Percentiles rank a stretch among this genome's conserved stretches.
phyloP scores from a whole-genome alignment of 805 yeast species.

The Ascoidea rubescens region DNA sequence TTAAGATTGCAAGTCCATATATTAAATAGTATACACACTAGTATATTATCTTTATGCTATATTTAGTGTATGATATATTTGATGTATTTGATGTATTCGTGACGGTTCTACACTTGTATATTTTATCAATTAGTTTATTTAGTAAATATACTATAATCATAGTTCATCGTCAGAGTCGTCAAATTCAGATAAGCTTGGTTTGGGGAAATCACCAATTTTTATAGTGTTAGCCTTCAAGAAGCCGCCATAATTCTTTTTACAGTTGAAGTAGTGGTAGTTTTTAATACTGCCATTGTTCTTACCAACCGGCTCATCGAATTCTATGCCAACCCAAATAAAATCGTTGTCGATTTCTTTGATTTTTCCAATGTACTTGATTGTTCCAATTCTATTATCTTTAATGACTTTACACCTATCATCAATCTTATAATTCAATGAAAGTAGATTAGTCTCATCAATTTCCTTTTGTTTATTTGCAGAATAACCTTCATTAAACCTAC shows the following conservation, averaged over 20 bases:
- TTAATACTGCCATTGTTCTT: constrained; percentile 70
- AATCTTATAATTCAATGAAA: constrained; percentile 18
- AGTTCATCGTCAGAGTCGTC: constrained; percentile 35
- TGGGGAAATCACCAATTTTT: constrained; percentile 56
- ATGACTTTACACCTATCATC: constrained; percentile 20
- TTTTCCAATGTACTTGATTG: constrained; percentile 55
- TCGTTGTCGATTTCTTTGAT: constrained; percentile 44
- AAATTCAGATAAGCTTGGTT: constrained; percentile 27
- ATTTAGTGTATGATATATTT: too few species aligned
- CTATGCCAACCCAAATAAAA: constrained; percentile 67
- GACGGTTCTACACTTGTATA: too few species aligned
- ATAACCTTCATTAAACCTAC: constrained; percentile 52
- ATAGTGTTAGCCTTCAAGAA: constrained; percentile 61
- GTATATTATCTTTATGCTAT: too few species aligned
- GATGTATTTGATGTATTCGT: too few species aligned
- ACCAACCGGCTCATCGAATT: constrained; percentile 77
- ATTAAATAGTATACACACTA: too few species aligned
- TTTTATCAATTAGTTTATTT: too few species aligned
- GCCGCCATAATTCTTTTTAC: constrained; percentile 52
- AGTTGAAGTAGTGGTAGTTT: constrained; percentile 44
- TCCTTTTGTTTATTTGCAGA: constrained; percentile 18
- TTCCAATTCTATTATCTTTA: constrained; percentile 49
- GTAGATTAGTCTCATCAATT: constrained; percentile 9
- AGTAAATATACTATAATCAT: constrained; percentile 11
- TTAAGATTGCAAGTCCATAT: too few species aligned